Base-by-base conservation (phyloP, 2,329 filamentous ascomycete genomes). In the Hymenoscyphus repandus region DNA sequence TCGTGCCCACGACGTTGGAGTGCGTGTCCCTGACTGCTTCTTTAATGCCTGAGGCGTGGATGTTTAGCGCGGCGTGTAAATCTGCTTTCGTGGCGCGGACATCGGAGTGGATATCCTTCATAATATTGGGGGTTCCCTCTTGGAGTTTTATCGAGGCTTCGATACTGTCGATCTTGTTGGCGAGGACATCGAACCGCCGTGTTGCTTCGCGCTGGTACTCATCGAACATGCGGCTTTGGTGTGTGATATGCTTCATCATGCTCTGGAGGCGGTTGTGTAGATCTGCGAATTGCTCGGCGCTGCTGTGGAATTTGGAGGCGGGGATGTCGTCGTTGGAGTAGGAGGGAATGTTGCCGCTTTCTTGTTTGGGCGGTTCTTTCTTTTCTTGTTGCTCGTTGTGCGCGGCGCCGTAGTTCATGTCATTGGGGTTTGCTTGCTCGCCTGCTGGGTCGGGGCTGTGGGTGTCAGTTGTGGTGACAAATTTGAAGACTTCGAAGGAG, bases 401-500 rank as follows among this genome's bases (percentile, higher is more conserved):
- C 6, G 43, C 43, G 22, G 42, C 36, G 69, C 63, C 41, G 65
- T 65, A 36, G 68, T 50, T 51, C 41, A 51, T 47, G 32, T 53
- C 39, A 44, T 52, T 18, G 32, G 48, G 18, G 20, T 36, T 31
- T 32, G n/a, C 63, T 7, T 50, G 50, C 18, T 54, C 38, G n/a
- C 43, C 50, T 9, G 33, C 50, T 10, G 66, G 62, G 45, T 69
- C 63, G 27, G 62, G 50, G 63, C 49, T 54, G 31, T 61, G 66
- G 30, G 68, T 66, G 22, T 82, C 78, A 10, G 79, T 83, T 64
- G 84, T 81, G 46, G 93, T 80, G 33, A 87, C 77, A 65, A 97
- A 79, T 67, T 92, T 95, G 75, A 91, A 93, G 58, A 96, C 70
- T 70, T 99, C 93, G 64, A 96, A 95, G 5, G 90, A 95, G 71